Percentiles rank a stretch among this genome's conserved stretches.
phyloP scores from a whole-genome alignment of 257 asterid species.

The Solanum appendiculatum region DNA sequence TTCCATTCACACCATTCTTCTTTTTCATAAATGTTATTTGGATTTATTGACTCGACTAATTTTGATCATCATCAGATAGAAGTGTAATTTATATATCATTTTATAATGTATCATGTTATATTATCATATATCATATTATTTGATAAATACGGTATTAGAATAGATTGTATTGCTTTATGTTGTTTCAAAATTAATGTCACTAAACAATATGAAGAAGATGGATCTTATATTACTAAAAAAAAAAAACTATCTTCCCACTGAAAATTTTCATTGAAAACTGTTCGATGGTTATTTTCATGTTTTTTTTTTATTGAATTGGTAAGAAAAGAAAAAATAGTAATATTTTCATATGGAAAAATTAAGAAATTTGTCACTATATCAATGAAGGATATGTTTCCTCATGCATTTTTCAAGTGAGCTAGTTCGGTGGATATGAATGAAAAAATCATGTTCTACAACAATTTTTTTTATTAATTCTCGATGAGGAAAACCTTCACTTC shows the following conservation, averaged over 20 bases:
- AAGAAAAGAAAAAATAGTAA: no score
- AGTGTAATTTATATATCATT: background rate
- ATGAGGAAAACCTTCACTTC: background rate
- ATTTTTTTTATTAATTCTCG: background rate
- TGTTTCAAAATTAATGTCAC: background rate
- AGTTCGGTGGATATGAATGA: no score
- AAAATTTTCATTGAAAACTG: no score
- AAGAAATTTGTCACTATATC: background rate
- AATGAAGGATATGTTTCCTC: no score
- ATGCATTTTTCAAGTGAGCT: no score
- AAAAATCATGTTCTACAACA: no score
- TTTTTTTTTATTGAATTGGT: background rate
- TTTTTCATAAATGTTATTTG: background rate
- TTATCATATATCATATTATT: background rate
- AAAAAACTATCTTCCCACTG: background rate
- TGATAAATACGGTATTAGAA: background rate
- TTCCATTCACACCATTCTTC: background rate
- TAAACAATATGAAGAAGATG: background rate
- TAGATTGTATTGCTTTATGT: background rate
- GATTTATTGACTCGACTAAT: background rate
- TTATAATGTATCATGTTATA: background rate
- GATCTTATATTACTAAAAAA: no score
- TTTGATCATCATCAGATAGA: accelerated
- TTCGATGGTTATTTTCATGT: background rate
- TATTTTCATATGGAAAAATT: no score